Conservation (phyloP, 805 yeast species). For the Metschnikowia chrysomelidarum region DNA sequence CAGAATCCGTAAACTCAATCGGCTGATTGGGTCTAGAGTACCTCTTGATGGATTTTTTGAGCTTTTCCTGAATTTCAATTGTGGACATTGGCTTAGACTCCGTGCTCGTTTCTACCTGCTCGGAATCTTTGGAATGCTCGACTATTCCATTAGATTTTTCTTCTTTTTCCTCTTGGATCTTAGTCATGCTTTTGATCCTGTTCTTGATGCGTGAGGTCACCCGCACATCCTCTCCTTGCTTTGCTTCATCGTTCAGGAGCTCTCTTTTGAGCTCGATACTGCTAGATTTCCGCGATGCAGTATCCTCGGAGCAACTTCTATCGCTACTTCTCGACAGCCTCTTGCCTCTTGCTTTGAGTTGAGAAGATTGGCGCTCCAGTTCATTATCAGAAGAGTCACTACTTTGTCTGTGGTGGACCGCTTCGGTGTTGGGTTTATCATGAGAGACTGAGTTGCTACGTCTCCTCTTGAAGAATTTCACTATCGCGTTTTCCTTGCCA, state of each 20-base stretch:
- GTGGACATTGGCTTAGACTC: conserved; percentile 32
- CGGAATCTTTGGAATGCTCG: conserved; percentile 6
- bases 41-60: conserved; percentile 41
- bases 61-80: conserved; percentile 42
- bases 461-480: conserved; percentile 39
- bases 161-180: conserved; percentile 12
- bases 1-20: conserved; percentile 62
- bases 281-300: conserved; percentile 1
- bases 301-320: conserved; percentile 3
- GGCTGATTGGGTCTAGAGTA: conserved; percentile 46
- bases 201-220: conserved; percentile 17
- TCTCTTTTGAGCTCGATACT: conserved; percentile 4
- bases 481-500: conserved; percentile 40
- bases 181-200: conserved; percentile 18
- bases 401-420: conserved; percentile 2
- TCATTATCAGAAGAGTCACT: conserved; percentile 9
- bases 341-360: conserved; percentile 1
- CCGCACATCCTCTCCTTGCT: conserved; percentile 11
- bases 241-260: conserved; percentile 6
- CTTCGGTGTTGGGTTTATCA: conserved; percentile 7
- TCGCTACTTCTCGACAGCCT: conserved; percentile 6
- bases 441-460: conserved; percentile 21
- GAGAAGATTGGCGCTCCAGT: conserved; percentile 1
- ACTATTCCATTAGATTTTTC: conserved; percentile 4
- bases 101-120: conserved; percentile 8